These are phyloP conservation scores for Melastoma candidum DNA, from an alignment of 441 rosid genomes.

Conservation along the genomic window DNA sequence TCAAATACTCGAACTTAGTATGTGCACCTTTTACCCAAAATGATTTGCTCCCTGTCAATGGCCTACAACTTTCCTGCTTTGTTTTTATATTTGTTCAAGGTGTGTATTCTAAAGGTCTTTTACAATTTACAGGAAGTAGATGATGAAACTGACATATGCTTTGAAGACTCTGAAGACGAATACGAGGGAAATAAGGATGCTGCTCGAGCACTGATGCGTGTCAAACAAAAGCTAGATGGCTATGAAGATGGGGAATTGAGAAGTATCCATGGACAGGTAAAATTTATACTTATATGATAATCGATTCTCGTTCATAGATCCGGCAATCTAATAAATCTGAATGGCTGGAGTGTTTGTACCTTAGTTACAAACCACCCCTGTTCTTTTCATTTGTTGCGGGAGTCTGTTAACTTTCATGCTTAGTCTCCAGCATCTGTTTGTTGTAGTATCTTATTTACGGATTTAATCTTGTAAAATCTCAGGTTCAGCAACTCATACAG, in stretches of 20 bases:
- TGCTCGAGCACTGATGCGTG: slow-evolving; percentile 88
- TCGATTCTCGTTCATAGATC: neutral
- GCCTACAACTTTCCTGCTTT: slow-evolving; percentile 3
- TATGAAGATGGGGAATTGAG: slow-evolving; percentile 97
- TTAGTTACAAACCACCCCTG: too few species aligned
- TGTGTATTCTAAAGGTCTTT: neutral
- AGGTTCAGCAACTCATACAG: slow-evolving; percentile 96
- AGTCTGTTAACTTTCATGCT: slow-evolving; percentile 1
- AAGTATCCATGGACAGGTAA: slow-evolving; percentile 94
- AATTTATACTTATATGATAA: neutral
- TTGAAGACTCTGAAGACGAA: slow-evolving; percentile 66
- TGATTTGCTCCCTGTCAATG: too few species aligned
- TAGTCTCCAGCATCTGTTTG: neutral
- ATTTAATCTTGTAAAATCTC: slow-evolving; percentile 6
- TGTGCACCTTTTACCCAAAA: too few species aligned
- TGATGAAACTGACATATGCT: slow-evolving; percentile 53
- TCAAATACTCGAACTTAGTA: neutral
- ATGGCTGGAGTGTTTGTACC: too few species aligned
- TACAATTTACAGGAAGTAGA: slow-evolving; percentile 46
- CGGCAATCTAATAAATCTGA: too few species aligned
- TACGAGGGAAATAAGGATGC: slow-evolving; percentile 94
- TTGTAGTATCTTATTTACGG: neutral
- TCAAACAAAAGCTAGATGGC: slow-evolving; percentile 93
- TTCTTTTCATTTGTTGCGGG: neutral
- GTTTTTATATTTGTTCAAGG: neutral